Evolutionary conservation across 345 rosid genomes (phyloP).

Genomic region (Brassica rapa): DNA sequence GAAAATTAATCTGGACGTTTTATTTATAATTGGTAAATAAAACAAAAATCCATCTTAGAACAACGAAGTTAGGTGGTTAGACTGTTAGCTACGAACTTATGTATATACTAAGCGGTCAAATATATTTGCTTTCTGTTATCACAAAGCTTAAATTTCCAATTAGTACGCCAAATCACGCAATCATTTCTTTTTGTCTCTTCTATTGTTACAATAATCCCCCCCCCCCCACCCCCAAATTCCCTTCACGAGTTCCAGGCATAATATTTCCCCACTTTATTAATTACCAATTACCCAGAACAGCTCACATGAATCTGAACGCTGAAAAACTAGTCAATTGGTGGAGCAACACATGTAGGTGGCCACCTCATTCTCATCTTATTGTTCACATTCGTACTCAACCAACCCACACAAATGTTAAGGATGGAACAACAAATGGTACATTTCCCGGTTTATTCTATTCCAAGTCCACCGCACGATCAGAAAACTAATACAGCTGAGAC

Average conservation of each 20-base stretch:
- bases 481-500: neutral
- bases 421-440: too few species aligned
- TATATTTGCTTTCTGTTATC: neutral
- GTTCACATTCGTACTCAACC: neutral
- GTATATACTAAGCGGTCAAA: neutral
- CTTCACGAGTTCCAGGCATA: too few species aligned
- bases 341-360: too few species aligned
- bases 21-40: neutral
- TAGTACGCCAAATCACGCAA: neutral
- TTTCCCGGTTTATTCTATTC: neutral
- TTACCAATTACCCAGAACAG: too few species aligned
- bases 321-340: too few species aligned
- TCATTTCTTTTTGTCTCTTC: neutral
- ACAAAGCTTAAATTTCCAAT: neutral
- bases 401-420: neutral
- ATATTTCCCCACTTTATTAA: too few species aligned
- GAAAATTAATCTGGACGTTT: neutral
- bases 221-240: too few species aligned
- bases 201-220: neutral
- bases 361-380: too few species aligned
- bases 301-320: too few species aligned
- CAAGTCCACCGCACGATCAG: neutral
- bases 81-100: neutral
- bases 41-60: neutral
- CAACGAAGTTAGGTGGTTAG: neutral